Conservation (phyloP, 331 rosid species). For the Quercus phellos region DNA sequence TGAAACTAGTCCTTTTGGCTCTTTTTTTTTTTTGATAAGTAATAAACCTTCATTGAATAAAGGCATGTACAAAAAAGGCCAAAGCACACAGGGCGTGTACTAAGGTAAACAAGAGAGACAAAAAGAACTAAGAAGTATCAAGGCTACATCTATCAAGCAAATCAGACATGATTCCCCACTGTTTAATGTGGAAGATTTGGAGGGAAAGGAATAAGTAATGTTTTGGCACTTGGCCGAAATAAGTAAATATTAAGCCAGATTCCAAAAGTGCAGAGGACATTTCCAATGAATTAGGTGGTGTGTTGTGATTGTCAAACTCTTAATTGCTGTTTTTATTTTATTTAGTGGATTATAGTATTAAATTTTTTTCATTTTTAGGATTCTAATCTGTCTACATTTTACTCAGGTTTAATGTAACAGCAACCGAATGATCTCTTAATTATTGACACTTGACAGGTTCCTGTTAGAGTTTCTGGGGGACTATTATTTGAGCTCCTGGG, state of each 20-base stretch:
- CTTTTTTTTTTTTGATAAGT: too few species aligned
- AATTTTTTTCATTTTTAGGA: neutral
- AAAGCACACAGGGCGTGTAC: too few species aligned
- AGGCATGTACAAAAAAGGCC: too few species aligned
- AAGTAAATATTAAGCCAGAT: neutral
- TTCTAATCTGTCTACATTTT: neutral
- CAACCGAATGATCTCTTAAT: neutral
- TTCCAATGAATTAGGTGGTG: neutral
- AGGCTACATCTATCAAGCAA: too few species aligned
- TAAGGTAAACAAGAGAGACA: too few species aligned
- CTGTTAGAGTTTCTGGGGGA: conserved; percentile 61
- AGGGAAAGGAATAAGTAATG: too few species aligned
- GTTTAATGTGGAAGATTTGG: too few species aligned
- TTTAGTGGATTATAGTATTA: neutral
- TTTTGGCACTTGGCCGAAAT: neutral
- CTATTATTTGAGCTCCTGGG: conserved; percentile 61
- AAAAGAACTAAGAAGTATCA: too few species aligned
- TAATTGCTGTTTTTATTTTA: neutral
- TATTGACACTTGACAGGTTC: conserved; percentile 34
- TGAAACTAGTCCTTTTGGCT: neutral
- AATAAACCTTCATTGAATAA: too few species aligned
- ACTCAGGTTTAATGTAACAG: neutral
- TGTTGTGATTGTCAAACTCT: neutral
- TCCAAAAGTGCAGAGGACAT: neutral
- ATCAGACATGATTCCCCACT: too few species aligned